Conservation (phyloP, 768 basidiomycete species). For the Tricholoma saponaceum region DNA sequence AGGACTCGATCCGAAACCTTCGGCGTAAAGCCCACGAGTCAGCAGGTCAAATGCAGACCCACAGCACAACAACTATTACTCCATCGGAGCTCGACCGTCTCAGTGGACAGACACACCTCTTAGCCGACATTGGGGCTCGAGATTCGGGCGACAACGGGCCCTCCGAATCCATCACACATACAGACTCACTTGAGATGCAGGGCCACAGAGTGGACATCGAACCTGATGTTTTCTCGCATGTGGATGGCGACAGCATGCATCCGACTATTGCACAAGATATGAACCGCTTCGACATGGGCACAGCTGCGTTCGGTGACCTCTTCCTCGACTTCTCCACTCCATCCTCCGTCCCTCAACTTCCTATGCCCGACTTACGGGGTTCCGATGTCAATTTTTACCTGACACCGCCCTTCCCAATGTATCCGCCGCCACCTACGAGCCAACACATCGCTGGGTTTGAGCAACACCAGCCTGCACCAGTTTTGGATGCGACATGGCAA, state of each 20-base stretch:
- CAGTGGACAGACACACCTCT: slow-evolving; percentile 48
- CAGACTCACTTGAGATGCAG: neutral
- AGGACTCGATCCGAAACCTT: slow-evolving; percentile 39
- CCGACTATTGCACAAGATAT: slow-evolving; percentile 51
- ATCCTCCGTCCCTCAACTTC: neutral
- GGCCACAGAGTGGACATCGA: slow-evolving; percentile 6
- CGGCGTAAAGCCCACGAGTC: slow-evolving; percentile 41
- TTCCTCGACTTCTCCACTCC: slow-evolving; percentile 23
- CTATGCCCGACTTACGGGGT: slow-evolving; percentile 4
- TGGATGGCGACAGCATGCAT: slow-evolving; percentile 30
- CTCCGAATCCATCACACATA: slow-evolving; percentile 1
- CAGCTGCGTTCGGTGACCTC: slow-evolving; percentile 12
- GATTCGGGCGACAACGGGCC: slow-evolving; percentile 2
- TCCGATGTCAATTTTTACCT: slow-evolving; percentile 8
- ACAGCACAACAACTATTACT: slow-evolving; percentile 23
- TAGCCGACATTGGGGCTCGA: slow-evolving; percentile 20
- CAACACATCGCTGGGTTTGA: neutral
- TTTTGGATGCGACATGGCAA: slow-evolving; percentile 62
- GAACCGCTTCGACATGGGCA: slow-evolving; percentile 26
- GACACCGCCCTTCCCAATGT: slow-evolving; percentile 1
- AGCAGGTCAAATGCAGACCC: slow-evolving; percentile 24
- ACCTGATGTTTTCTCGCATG: slow-evolving; percentile 10
- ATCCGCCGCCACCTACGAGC: slow-evolving; percentile 5
- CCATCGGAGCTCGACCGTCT: slow-evolving; percentile 50
- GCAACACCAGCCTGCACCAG: slow-evolving; percentile 26